phyloP scores from a whole-genome alignment of 306 rosid genomes.

The Trifolium fragiferum region DNA sequence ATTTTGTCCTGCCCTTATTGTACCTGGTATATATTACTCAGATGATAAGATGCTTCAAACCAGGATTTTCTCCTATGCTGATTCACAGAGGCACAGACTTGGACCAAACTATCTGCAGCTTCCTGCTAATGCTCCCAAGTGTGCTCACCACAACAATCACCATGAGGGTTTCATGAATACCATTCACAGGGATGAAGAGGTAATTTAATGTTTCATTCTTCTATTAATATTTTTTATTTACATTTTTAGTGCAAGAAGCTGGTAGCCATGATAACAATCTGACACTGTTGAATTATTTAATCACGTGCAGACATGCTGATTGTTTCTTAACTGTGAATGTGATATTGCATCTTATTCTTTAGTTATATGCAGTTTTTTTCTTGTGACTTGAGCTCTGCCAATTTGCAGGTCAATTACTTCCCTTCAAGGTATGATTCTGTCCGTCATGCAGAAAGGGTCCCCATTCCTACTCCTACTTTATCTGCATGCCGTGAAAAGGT shows the following conservation, averaged over 20 bases:
- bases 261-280: slow-evolving; percentile 17
- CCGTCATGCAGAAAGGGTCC: slow-evolving; percentile 81
- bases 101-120: slow-evolving; percentile 97
- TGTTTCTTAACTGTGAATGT: neutral
- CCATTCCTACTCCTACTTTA: slow-evolving; percentile 58
- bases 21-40: slow-evolving; percentile 86
- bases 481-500: slow-evolving; percentile 84
- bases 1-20: slow-evolving; percentile 81
- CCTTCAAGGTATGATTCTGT: slow-evolving; percentile 86
- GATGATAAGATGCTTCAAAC: slow-evolving; percentile 94
- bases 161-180: slow-evolving; percentile 92
- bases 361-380: slow-evolving; percentile 19
- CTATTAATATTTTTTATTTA: slow-evolving; percentile 21
- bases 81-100: slow-evolving; percentile 95
- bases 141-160: slow-evolving; percentile 93
- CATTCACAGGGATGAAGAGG: slow-evolving; percentile 97
- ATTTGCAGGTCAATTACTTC: slow-evolving; percentile 79
- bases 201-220: slow-evolving; percentile 31
- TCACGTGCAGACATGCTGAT: neutral
- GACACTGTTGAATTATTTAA: slow-evolving; percentile 12
- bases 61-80: slow-evolving; percentile 85
- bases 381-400: slow-evolving; percentile 30
- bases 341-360: slow-evolving; percentile 7
- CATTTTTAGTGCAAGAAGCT: slow-evolving; percentile 9
- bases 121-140: slow-evolving; percentile 91